Percentiles rank a stretch among this genome's conserved stretches.
Conservation (phyloP, 1,284 basidiomycete species). For the Microbotryomycetes sp. region DNA sequence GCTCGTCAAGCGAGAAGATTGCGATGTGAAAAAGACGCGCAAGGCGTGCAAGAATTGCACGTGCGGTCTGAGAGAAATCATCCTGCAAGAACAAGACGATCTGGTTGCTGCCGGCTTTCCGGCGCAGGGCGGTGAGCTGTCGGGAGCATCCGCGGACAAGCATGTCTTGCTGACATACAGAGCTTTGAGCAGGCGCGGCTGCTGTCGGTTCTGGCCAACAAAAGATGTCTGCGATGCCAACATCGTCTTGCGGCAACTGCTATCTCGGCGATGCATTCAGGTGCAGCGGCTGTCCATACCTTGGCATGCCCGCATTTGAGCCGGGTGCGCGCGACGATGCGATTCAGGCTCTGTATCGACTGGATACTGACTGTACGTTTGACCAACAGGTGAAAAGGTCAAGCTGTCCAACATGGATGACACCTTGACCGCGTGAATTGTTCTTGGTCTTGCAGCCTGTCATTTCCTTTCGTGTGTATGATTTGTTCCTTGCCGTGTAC, state of each 20-base stretch:
- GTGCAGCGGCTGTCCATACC: conserved; percentile 89
- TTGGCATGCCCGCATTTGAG: conserved; percentile 94
- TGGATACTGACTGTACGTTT: background rate
- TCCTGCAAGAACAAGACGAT: conserved; percentile 52
- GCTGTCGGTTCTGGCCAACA: conserved; percentile 53
- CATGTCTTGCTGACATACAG: conserved; percentile 47
- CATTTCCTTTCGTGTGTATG: background rate
- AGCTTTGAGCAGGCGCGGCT: conserved; percentile 56
- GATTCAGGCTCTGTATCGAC: background rate
- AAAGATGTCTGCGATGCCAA: conserved; percentile 48
- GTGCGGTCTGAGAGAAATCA: conserved; percentile 85
- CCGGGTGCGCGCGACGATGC: conserved; percentile 90
- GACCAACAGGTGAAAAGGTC: background rate
- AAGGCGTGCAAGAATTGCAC: conserved; percentile 91
- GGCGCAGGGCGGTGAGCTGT: conserved; percentile 35
- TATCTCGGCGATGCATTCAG: conserved; percentile 97
- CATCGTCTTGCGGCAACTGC: conserved; percentile 95
- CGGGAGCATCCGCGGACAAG: conserved; percentile 59
- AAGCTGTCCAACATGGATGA: background rate
- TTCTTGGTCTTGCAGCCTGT: too few relatives aligned
- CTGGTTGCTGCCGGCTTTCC: conserved; percentile 42
- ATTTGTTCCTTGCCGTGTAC: background rate
- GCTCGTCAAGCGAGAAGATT: conserved; percentile 56
- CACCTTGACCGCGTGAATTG: background rate
- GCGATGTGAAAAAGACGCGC: conserved; percentile 46